phyloP scores from a whole-genome alignment of 1,284 basidiomycete genomes.

The Xerocomus cyaneibrunnescens region DNA sequence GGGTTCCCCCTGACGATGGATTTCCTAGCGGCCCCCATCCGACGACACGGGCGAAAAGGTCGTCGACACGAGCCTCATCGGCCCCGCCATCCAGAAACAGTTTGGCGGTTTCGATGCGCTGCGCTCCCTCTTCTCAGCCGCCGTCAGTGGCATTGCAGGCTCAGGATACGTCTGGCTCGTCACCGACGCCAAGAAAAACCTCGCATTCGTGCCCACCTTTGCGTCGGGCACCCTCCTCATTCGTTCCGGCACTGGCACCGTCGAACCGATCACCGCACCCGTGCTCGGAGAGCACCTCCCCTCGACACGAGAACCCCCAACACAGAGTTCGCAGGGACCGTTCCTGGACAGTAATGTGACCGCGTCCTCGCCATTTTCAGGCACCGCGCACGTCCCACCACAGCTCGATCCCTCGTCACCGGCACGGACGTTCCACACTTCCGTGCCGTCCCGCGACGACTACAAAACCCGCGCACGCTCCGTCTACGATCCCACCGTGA shows the following conservation, averaged over 20 bases:
- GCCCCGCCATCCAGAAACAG: conserved; percentile 44
- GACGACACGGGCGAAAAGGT: conserved; percentile 44
- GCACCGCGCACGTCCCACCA: conserved; percentile 8
- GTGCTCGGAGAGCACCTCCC: conserved; percentile 27
- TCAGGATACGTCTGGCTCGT: conserved; percentile 92
- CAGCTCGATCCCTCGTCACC: conserved; percentile 19
- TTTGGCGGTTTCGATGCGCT: conserved; percentile 70
- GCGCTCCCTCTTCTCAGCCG: conserved; percentile 75
- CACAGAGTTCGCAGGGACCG: background rate
- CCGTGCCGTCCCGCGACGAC: conserved; percentile 2
- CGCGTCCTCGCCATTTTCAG: conserved; percentile 20
- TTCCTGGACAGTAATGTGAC: background rate
- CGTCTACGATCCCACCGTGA: conserved; percentile 29
- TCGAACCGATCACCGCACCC: conserved; percentile 37
- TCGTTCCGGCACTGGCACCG: conserved; percentile 45
- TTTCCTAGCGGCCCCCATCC: conserved; percentile 51
- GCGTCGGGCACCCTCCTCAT: conserved; percentile 90
- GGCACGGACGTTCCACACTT: conserved; percentile 29
- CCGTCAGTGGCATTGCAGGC: conserved; percentile 75
- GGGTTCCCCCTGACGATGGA: background rate
- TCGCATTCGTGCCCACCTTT: conserved; percentile 82
- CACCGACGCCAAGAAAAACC: conserved; percentile 59
- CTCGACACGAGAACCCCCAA: background rate
- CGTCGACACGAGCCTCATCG: conserved; percentile 41
- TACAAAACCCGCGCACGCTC: conserved; percentile 24